phyloP scores from a whole-genome alignment of 768 basidiomycete species.

The Tephrocybe sp. region DNA sequence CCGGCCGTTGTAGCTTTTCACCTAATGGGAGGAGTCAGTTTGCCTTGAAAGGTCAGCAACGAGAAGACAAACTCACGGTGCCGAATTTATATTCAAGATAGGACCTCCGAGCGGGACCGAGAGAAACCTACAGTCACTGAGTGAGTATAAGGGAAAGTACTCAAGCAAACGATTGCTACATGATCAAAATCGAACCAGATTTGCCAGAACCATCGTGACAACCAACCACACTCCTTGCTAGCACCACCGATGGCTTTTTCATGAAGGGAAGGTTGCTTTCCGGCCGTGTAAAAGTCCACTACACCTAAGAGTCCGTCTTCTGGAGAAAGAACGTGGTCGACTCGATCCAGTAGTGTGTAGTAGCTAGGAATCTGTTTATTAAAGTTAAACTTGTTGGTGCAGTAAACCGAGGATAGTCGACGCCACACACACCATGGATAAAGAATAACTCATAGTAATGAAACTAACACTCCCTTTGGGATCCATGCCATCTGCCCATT shows the following conservation, averaged over 20 bases:
- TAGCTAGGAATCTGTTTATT: slow-evolving; percentile 52
- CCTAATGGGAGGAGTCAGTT: slow-evolving; percentile 22
- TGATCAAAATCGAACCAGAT: slow-evolving; percentile 64
- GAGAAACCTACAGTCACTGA: slow-evolving; percentile 31
- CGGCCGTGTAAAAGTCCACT: slow-evolving; percentile 72
- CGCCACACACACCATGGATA: slow-evolving; percentile 44
- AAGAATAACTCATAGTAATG: slow-evolving; percentile 53
- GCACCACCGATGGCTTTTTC: slow-evolving; percentile 62
- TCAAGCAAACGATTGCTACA: slow-evolving; percentile 24
- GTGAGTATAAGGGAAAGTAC: not conserved
- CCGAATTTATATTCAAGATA: slow-evolving; percentile 81
- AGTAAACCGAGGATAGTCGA: not conserved
- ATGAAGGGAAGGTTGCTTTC: slow-evolving; percentile 50
- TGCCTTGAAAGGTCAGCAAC: not conserved
- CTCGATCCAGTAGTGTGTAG: slow-evolving; percentile 63
- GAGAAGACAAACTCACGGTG: slow-evolving; percentile 39
- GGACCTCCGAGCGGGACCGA: slow-evolving; percentile 56
- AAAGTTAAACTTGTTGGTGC: not conserved
- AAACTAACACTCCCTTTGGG: slow-evolving; percentile 55
- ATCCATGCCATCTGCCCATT: slow-evolving; percentile 45
- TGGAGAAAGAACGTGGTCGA: slow-evolving; percentile 62
- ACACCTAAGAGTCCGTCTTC: slow-evolving; percentile 59
- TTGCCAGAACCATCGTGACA: slow-evolving; percentile 77
- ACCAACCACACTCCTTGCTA: slow-evolving; percentile 60
- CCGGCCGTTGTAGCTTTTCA: slow-evolving; percentile 70